A percentile compares a stretch with the other conserved stretches of the same genome.
Conservation (phyloP, 495 filamentous ascomycete genomes). For the Penicillium simplicissimum region DNA sequence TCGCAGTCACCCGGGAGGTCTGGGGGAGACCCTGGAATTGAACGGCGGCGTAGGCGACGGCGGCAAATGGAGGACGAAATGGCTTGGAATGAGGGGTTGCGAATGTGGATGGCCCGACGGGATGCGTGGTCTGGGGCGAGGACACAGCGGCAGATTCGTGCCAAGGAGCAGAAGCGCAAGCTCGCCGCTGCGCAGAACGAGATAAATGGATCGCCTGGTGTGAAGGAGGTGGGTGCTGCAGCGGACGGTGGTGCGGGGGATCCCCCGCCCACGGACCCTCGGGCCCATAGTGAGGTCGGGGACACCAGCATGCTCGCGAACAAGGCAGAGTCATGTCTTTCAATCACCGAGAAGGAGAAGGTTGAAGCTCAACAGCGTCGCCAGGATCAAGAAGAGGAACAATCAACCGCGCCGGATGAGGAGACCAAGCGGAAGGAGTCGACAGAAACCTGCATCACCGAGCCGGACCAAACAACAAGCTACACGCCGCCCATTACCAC, state of each 20-base stretch:
- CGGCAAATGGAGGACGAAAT: conserved; percentile 69
- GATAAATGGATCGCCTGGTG: conserved; percentile 5
- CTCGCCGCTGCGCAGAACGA: neutral
- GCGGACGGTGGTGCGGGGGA: conserved; percentile 13
- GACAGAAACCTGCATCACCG: conserved; percentile 37
- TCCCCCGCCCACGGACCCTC: conserved; percentile 12
- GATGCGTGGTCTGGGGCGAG: conserved; percentile 86
- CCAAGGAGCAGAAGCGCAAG: conserved; percentile 21
- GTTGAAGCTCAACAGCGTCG: conserved; percentile 18
- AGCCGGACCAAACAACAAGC: conserved; percentile 25
- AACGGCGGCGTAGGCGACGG: conserved; percentile 60
- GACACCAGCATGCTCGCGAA: conserved; percentile 9
- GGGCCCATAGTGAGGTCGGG: neutral
- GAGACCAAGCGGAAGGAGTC: conserved; percentile 30
- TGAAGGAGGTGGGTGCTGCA: conserved; percentile 8
- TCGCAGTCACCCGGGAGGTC: conserved; percentile 9
- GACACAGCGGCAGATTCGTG: conserved; percentile 33
- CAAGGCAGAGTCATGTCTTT: conserved; percentile 30
- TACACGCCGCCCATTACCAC: conserved; percentile 12
- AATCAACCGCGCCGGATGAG: conserved; percentile 28
- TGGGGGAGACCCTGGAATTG: conserved; percentile 29
- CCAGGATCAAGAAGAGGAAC: conserved; percentile 26
- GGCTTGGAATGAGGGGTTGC: conserved; percentile 78
- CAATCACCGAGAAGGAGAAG: conserved; percentile 28
- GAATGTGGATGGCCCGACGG: conserved; percentile 70